Conservation (phyloP, 1,139 yeast genomes). For the Hanseniaspora sp. region DNA sequence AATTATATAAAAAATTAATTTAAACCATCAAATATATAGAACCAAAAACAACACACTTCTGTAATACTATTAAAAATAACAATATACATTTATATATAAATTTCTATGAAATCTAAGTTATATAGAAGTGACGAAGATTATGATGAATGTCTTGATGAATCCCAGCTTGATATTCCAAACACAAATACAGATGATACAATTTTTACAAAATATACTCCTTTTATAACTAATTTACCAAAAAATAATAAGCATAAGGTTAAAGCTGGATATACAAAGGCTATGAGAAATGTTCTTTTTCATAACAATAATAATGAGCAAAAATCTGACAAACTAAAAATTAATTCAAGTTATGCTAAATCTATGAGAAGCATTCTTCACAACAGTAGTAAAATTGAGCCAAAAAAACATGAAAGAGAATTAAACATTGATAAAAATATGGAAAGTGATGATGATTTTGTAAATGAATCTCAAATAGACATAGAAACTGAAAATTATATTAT, state of each 20-base stretch:
- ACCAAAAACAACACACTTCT: too few species aligned
- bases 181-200: too few species aligned
- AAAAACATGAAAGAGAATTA: background rate
- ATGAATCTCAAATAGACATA: background rate
- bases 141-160: slow-evolving; percentile 1
- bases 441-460: background rate
- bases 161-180: background rate
- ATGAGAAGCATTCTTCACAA: background rate
- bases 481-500: background rate
- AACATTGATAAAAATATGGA: background rate
- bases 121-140: background rate
- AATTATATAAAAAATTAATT: too few species aligned
- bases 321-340: background rate
- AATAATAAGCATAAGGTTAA: background rate
- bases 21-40: too few species aligned
- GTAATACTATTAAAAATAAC: too few species aligned
- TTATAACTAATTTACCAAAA: background rate
- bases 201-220: background rate
- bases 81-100: too few species aligned
- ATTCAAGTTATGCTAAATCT: background rate
- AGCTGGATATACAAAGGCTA: background rate
- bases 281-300: background rate
- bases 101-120: too few species aligned
- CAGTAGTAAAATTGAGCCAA: background rate
- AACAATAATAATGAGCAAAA: too few species aligned